A percentile compares a stretch with the other conserved stretches of the same genome.
Conservation (phyloP, 169 alveolate genomes). For the Plasmodium malariae region DNA sequence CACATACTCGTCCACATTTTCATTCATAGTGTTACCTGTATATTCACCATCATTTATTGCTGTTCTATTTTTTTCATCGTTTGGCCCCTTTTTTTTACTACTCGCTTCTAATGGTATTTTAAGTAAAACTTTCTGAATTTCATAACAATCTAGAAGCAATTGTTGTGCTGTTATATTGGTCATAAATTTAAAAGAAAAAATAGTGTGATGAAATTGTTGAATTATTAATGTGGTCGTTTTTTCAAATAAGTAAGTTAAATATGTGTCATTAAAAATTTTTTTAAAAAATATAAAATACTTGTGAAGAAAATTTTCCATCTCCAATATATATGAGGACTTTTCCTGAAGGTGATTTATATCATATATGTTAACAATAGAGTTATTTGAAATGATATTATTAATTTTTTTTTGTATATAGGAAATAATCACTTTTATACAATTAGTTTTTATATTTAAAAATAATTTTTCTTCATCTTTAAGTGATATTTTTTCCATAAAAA, state of each 20-base stretch:
- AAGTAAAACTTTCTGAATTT: slow-evolving; percentile 75
- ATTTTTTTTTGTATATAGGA: slow-evolving; percentile 35
- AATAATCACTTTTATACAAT: slow-evolving; percentile 61
- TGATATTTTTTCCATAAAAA: slow-evolving; percentile 21
- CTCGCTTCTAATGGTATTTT: slow-evolving; percentile 1
- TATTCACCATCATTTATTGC: too few relatives aligned
- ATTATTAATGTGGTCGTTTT: slow-evolving; percentile 80
- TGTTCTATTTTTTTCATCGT: neutral
- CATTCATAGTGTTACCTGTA: too few relatives aligned
- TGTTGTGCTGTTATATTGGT: slow-evolving; percentile 82
- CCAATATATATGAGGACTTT: slow-evolving; percentile 17
- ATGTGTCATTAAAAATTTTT: slow-evolving; percentile 63
- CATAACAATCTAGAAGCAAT: slow-evolving; percentile 80
- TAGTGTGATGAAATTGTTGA: slow-evolving; percentile 78
- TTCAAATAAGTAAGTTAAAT: slow-evolving; percentile 80
- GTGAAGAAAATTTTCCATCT: slow-evolving; percentile 26
- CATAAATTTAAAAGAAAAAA: slow-evolving; percentile 78
- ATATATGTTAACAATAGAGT: slow-evolving; percentile 18
- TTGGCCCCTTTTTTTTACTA: neutral
- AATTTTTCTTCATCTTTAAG: slow-evolving; percentile 54
- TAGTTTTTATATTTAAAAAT: slow-evolving; percentile 61
- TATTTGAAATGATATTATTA: slow-evolving; percentile 32
- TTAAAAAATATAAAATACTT: slow-evolving; percentile 46
- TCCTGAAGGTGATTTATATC: slow-evolving; percentile 37
- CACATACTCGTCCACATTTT: too few relatives aligned